Evolutionary conservation across 163 green algal species (phyloP), one percentile per base, ranked within the genome.

Genomic region (Scenedesmus sp.): DNA sequence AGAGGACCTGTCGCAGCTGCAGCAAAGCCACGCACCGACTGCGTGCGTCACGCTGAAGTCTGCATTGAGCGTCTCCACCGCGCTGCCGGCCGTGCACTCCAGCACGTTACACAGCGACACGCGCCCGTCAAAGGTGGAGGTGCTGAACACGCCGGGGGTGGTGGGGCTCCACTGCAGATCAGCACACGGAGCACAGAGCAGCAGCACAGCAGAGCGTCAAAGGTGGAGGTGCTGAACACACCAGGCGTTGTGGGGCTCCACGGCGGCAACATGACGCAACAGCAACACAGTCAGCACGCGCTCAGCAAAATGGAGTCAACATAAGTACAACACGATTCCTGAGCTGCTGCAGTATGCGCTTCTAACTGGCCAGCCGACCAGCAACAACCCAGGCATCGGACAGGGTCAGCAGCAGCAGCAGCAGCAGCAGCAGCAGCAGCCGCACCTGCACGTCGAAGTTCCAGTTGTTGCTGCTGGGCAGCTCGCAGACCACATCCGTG

Each of bases 91-190:
- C 0, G 95, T 97, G 93, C 95, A 97, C 4, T 87, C 91, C 34
- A 92, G 74, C 62, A 96, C 57, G 84, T 92, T 97, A 94, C 92
- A 93, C 26, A 99, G 23, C 2, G 73, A 93, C 18, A 99, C 93
- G 74, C 97, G 95, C 15, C 96, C 97, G 82, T 99, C 98, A 93
- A 98, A 99, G 7, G 96, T 97, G 57, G 96, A 94, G 18, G 96
- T 96, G n/a, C 96, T 97, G 92, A 99, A 98, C 13, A 99, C 92
- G 57, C 98, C 98, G 7, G 97, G 97, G 18, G 93, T 95, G 52
- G 86, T 95, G 6, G 97, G 96, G 77, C 94, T 97, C 98, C 98
- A 99, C 95, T 98, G 95, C 74, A 90, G 26, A 3, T 20, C 60
- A 12, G 15, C 4, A 56, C 0, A 64, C 18, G 26, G 26, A 52